phyloP scores from a whole-genome alignment of 2,329 filamentous ascomycete genomes.

The Sclerotinia spermophila region DNA sequence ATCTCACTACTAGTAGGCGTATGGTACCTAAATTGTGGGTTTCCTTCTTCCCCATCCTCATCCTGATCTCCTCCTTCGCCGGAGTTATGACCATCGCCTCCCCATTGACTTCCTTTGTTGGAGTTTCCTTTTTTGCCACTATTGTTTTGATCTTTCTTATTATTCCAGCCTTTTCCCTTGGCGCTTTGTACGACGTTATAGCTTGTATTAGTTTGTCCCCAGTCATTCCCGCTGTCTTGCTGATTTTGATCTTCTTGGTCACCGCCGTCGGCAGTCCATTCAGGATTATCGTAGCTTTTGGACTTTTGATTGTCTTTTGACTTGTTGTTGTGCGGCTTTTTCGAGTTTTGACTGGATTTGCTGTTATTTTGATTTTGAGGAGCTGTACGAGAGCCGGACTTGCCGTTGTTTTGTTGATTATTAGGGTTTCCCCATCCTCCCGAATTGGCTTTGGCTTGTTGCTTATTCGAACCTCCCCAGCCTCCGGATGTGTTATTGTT shows the following conservation, averaged over 20 bases:
- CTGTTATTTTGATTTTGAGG: slow-evolving; percentile 2
- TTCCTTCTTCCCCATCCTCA: slow-evolving; percentile 1
- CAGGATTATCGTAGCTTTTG: slow-evolving; percentile 1
- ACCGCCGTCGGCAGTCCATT: neutral
- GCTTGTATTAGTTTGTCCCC: neutral
- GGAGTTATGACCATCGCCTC: slow-evolving; percentile 11
- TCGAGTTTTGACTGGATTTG: neutral
- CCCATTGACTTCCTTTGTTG: slow-evolving; percentile 7
- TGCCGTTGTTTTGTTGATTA: slow-evolving; percentile 10
- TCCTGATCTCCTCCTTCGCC: slow-evolving; percentile 3
- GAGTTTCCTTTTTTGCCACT: neutral
- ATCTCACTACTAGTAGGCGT: slow-evolving; percentile 11
- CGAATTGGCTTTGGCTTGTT: slow-evolving; percentile 11
- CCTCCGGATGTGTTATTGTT: neutral
- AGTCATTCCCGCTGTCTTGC: neutral
- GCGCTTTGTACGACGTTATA: slow-evolving; percentile 7
- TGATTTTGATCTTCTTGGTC: neutral
- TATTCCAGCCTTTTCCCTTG: slow-evolving; percentile 13
- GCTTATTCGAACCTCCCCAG: slow-evolving; percentile 6
- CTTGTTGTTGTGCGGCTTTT: neutral
- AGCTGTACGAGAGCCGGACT: slow-evolving; percentile 20
- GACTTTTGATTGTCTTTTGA: neutral
- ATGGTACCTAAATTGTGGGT: neutral
- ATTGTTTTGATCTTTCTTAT: slow-evolving; percentile 6
- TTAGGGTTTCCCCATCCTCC: slow-evolving; percentile 10